Conservation (phyloP, 306 rosid species). For the Neltuma alba region DNA sequence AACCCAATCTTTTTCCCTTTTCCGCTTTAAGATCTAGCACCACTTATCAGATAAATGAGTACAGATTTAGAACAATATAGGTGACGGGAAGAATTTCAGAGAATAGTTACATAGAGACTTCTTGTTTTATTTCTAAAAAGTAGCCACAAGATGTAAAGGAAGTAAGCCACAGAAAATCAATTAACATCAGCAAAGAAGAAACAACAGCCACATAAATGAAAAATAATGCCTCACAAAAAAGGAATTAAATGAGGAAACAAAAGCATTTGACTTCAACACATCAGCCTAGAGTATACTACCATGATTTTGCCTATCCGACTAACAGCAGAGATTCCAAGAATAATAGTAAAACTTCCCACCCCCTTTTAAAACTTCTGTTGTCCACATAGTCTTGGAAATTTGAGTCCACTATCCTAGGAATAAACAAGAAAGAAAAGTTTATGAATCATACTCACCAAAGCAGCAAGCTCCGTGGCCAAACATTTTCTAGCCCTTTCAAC, state of each 20-base stretch:
- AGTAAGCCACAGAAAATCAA: not conserved
- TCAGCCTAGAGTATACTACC: not conserved
- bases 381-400: not conserved
- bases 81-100: not conserved
- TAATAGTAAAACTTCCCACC: not conserved
- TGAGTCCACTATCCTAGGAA: not conserved
- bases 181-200: not conserved
- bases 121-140: not conserved
- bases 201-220: not conserved
- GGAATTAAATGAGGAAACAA: not conserved
- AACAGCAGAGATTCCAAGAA: not conserved
- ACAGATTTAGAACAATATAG: not conserved
- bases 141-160: not conserved
- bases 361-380: not conserved
- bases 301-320: not conserved
- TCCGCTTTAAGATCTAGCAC: not conserved
- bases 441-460: slow-evolving; percentile 68
- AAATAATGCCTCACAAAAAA: not conserved
- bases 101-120: not conserved
- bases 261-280: not conserved
- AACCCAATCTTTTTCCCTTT: not conserved
- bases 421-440: slow-evolving; percentile 9
- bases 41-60: not conserved
- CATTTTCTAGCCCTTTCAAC: slow-evolving; percentile 99
- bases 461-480: slow-evolving; percentile 98